phyloP scores from a whole-genome alignment of 176 grass and related monocot species.

The Hyparrhenia diplandra region DNA sequence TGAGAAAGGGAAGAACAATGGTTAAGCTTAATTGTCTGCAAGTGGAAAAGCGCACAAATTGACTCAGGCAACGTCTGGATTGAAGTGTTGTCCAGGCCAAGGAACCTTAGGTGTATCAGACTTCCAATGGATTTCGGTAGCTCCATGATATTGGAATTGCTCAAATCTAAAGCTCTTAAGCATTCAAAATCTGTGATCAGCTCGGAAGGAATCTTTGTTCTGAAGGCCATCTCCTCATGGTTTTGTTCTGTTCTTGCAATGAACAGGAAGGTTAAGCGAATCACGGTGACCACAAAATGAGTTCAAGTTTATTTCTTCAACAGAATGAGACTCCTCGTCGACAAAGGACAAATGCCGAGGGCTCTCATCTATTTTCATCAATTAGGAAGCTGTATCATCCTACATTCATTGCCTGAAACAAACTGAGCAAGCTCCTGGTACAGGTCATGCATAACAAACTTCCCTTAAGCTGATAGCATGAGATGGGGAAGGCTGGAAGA shows the following conservation, averaged over 20 bases:
- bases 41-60: slow-evolving; percentile 37
- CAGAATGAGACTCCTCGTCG: not conserved
- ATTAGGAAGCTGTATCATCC: slow-evolving; percentile 10
- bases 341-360: slow-evolving; percentile 44
- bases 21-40: slow-evolving; percentile 45
- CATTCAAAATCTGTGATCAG: slow-evolving; percentile 34
- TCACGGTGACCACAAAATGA: slow-evolving; percentile 18
- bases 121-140: slow-evolving; percentile 25
- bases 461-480: not conserved
- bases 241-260: slow-evolving; percentile 26
- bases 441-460: slow-evolving; percentile 49
- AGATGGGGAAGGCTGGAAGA: slow-evolving; percentile 29
- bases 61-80: slow-evolving; percentile 34
- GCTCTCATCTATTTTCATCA: not conserved
- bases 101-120: slow-evolving; percentile 46
- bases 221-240: not conserved
- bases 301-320: not conserved
- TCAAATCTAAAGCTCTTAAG: slow-evolving; percentile 45
- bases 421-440: slow-evolving; percentile 47
- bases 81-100: slow-evolving; percentile 30
- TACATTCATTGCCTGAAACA: slow-evolving; percentile 32
- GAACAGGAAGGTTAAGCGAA: slow-evolving; percentile 27
- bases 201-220: slow-evolving; percentile 16
- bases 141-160: slow-evolving; percentile 20
- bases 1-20: slow-evolving; percentile 31